A percentile compares a stretch with the other conserved stretches of the same genome.
Evolutionary conservation across 2,329 filamentous ascomycete genomes (phyloP).

Genomic region (Pseudocercospora eumusae): DNA sequence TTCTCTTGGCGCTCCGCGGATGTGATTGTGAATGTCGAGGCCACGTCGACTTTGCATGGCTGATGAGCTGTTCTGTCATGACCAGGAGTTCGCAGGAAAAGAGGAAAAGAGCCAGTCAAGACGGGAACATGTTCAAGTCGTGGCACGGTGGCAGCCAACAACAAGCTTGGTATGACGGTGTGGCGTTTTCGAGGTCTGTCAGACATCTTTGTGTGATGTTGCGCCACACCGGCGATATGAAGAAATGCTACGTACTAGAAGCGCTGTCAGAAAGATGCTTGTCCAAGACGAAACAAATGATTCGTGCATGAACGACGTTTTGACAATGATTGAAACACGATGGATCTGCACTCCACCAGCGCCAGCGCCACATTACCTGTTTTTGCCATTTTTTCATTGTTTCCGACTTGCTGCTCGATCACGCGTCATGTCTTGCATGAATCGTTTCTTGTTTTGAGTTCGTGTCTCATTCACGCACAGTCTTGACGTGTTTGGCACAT

Average conservation of each 20-base stretch:
- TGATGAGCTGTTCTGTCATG: neutral
- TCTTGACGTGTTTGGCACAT: too few species aligned
- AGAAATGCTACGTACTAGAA: too few species aligned
- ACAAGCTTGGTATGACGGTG: neutral
- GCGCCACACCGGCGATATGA: neutral
- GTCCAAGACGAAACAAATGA: neutral
- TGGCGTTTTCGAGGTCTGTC: neutral
- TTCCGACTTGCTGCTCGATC: neutral
- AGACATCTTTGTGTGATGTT: neutral
- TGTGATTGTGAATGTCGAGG: neutral
- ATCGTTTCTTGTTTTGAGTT: neutral
- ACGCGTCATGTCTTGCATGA: neutral
- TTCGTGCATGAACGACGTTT: neutral
- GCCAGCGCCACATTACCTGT: neutral
- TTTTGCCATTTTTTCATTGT: neutral
- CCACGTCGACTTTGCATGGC: constrained; percentile 3
- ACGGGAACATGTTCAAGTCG: neutral
- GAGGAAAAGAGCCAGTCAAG: neutral
- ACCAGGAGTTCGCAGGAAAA: neutral
- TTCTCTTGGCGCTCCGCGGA: neutral
- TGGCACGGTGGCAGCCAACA: too few species aligned
- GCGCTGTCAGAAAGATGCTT: too few species aligned
- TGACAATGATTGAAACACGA: constrained; percentile 3
- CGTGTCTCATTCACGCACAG: neutral
- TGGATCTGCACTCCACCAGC: neutral